Evolutionary conservation across 2,329 filamentous ascomycete species (phyloP), one percentile per base, ranked within the genome.

Genomic region (Pseudogymnoascus sp.): DNA sequence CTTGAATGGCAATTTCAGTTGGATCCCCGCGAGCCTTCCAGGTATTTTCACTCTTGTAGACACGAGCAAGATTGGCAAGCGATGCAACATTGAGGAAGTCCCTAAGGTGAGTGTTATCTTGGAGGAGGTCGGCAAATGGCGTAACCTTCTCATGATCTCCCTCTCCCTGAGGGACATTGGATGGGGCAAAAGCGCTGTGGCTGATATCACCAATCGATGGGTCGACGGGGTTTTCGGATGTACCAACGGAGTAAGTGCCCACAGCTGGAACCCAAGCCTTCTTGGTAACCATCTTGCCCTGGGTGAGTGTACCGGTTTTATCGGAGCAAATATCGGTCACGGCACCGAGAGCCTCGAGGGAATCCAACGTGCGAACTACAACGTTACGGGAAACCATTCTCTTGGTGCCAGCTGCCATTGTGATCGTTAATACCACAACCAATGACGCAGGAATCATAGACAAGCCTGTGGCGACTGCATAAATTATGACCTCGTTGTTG

Each of bases 1-100:
- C 88, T 68, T 90, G 87, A 53, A 91, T 88, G 1, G 88, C 88
- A 65, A 91, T 89, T 68, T 91, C 88, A 1, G 87, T 89, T 0
- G 86, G 85, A 67, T 89, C 86, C 44, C 86, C 87, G 59, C 84
- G 82, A 28, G 83, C 85, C 63, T 83, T 79, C 87, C 87, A 89
- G 62, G 80, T 75, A 2, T 78, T 75, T 16, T 78, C 74, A 12
- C 72, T 74, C 66, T 84, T 77, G 65, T 86, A 82, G 3, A 89
- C 82, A 36, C 81, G 81, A 1, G 87, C 85, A 21, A 89, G 76
- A 68, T 89, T 89, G 42, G 86, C 86, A 59, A 89, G 79, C 0
- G 86, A 83, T 5, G 86, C 84, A 25, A 88, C 80, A 62, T 85
- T 82, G 42, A 89, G 79, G 67, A 84, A 88, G 5, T 82, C 77